These are phyloP conservation scores for Dactylonectria estremocensis DNA, from an alignment of 2,329 filamentous ascomycete genomes.

Conservation along the genomic window DNA sequence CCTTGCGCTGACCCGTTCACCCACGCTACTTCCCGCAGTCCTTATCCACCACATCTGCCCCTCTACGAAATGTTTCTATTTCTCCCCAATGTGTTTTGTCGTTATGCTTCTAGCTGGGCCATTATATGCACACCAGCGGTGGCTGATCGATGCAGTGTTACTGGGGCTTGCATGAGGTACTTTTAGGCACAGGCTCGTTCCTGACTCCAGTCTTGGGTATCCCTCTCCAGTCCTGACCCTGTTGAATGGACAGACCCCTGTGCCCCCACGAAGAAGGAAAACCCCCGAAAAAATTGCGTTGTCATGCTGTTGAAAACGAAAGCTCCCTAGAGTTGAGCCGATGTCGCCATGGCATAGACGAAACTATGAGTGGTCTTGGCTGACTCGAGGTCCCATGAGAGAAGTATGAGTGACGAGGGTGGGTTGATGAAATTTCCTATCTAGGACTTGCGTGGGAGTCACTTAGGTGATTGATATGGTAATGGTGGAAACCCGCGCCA, in stretches of 20 bases:
- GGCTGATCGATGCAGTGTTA: constrained; percentile 31
- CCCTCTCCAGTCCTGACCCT: neutral
- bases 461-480: constrained; percentile 47
- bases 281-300: neutral
- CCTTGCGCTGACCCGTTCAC: neutral
- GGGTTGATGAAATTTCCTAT: constrained; percentile 26
- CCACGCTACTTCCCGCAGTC: neutral
- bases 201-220: constrained; percentile 21
- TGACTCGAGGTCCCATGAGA: neutral
- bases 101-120: constrained; percentile 14
- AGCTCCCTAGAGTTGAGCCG: neutral
- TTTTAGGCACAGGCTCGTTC: constrained; percentile 35
- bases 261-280: constrained; percentile 20
- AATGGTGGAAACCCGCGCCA: constrained; percentile 24
- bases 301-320: constrained; percentile 5
- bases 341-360: neutral
- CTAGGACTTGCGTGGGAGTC: constrained; percentile 31
- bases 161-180: constrained; percentile 31
- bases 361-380: neutral
- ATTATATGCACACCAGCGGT: constrained; percentile 28
- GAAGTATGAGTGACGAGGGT: neutral
- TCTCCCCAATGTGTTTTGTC: neutral
- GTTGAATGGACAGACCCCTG: constrained; percentile 20
- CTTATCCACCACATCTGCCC: neutral
- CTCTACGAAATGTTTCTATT: constrained; percentile 1